Conservation (phyloP, 2,329 filamentous ascomycete genomes). For the Aschersonia sp. region DNA sequence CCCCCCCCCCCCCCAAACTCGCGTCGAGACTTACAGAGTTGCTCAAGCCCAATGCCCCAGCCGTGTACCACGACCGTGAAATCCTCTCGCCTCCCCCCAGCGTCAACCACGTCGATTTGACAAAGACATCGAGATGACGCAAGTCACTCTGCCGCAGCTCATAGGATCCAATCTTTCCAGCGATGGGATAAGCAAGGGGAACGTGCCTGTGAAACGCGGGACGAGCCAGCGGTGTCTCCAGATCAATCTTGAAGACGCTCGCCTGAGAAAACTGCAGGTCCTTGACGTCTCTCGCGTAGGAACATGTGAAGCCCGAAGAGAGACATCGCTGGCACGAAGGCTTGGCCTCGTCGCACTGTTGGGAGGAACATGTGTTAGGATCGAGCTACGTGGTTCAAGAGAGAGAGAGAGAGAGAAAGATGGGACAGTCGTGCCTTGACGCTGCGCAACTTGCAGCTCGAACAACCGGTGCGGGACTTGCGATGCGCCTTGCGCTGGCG, state of each 20-base stretch:
- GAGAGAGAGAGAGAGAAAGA: background rate
- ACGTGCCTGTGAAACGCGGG: background rate
- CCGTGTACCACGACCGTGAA: constrained; percentile 16
- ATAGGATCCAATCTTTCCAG: constrained; percentile 4
- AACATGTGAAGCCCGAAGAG: constrained; percentile 29
- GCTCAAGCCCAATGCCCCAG: constrained; percentile 21
- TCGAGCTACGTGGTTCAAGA: background rate
- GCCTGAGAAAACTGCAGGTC: constrained; percentile 3
- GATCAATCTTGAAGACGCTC: constrained; percentile 1
- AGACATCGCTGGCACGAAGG: constrained; percentile 32
- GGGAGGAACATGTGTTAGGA: too few relatives aligned
- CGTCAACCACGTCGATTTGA: constrained; percentile 24
- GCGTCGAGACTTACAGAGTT: constrained; percentile 18
- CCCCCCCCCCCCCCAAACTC: too few relatives aligned
- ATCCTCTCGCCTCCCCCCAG: constrained; percentile 15
- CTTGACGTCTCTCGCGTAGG: constrained; percentile 18
- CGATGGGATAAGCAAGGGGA: constrained; percentile 11
- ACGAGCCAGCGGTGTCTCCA: background rate
- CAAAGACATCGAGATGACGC: constrained; percentile 22
- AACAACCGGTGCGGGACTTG: constrained; percentile 36
- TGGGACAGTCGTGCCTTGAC: constrained; percentile 24
- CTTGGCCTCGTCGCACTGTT: constrained; percentile 35
- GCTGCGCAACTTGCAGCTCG: constrained; percentile 36
- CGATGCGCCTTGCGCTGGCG: constrained; percentile 19
- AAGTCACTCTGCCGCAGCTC: constrained; percentile 1